Conservation (phyloP, 371 early-diverging fungal genomes). For the Blakeslea trispora region DNA sequence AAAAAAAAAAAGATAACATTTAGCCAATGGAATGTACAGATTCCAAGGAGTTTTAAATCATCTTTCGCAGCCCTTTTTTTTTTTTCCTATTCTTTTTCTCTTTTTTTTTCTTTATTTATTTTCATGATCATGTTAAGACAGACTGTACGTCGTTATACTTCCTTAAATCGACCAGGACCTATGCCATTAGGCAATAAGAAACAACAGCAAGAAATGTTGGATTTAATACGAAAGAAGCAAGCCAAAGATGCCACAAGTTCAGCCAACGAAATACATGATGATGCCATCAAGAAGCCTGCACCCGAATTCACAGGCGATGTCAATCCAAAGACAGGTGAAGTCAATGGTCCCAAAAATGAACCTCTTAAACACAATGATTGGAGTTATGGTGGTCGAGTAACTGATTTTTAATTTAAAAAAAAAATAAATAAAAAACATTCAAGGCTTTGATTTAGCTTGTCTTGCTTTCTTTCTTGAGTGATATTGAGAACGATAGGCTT, state of each 20-base stretch:
- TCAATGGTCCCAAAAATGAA: constrained; percentile 82
- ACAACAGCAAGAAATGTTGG: constrained; percentile 77
- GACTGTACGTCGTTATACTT: constrained; percentile 32
- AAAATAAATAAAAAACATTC: neutral
- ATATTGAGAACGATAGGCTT: constrained; percentile 60
- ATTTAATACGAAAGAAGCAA: constrained; percentile 58
- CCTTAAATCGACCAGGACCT: constrained; percentile 63
- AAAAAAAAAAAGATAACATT: neutral
- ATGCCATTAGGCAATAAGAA: constrained; percentile 72
- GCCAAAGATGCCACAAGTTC: constrained; percentile 30
- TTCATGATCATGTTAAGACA: constrained; percentile 18
- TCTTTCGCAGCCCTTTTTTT: too few relatives aligned
- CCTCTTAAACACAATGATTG: constrained; percentile 89
- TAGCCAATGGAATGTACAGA: too few relatives aligned
- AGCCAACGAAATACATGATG: constrained; percentile 57
- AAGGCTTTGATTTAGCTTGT: constrained; percentile 40
- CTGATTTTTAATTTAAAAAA: constrained; percentile 65
- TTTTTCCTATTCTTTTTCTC: too few relatives aligned
- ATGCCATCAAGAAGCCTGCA: constrained; percentile 51
- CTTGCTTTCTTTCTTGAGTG: constrained; percentile 54
- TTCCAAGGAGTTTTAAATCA: too few relatives aligned
- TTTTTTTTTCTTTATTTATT: too few relatives aligned
- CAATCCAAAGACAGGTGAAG: constrained; percentile 82
- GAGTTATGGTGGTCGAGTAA: constrained; percentile 85
- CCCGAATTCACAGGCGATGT: constrained; percentile 75